Conservation (phyloP, 371 early-diverging fungal genomes). For the Rhizopus arrhizus region DNA sequence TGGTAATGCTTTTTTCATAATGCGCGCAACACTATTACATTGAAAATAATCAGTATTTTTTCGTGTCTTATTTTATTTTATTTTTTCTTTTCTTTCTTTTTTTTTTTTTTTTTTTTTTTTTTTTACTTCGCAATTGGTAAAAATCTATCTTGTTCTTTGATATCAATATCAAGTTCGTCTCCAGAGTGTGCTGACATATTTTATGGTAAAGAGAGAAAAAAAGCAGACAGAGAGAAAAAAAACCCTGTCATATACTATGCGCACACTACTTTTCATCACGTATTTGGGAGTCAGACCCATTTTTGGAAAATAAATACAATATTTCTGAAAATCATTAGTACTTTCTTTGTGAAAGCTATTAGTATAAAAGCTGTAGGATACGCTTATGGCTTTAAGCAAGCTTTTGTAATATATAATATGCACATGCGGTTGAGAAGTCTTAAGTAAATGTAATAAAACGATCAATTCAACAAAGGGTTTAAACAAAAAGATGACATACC, state of each 20-base stretch:
- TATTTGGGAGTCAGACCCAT: no score
- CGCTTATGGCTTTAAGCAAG: no score
- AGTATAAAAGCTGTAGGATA: no score
- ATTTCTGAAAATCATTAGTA: no score
- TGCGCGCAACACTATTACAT: conserved; percentile 91
- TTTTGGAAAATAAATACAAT: no score
- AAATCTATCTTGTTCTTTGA: conserved; percentile 95
- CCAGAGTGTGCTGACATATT: conserved; percentile 46
- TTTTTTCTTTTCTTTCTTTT: background rate
- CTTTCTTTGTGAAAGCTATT: no score
- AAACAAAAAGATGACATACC: no score
- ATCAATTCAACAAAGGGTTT: no score
- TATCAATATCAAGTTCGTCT: conserved; percentile 71
- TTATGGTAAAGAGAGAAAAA: conserved; percentile 3
- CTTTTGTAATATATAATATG: no score
- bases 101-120: background rate
- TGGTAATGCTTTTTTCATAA: conserved; percentile 99
- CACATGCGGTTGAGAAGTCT: no score
- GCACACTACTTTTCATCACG: background rate
- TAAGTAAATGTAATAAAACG: no score
- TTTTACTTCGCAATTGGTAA: conserved; percentile 83
- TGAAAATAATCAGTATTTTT: conserved; percentile 16
- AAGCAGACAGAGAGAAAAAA: conserved; percentile 6
- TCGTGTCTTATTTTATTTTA: background rate
- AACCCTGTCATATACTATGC: background rate